Conservation (phyloP, 2,329 filamentous ascomycete genomes). For the Huntiella savannae region DNA sequence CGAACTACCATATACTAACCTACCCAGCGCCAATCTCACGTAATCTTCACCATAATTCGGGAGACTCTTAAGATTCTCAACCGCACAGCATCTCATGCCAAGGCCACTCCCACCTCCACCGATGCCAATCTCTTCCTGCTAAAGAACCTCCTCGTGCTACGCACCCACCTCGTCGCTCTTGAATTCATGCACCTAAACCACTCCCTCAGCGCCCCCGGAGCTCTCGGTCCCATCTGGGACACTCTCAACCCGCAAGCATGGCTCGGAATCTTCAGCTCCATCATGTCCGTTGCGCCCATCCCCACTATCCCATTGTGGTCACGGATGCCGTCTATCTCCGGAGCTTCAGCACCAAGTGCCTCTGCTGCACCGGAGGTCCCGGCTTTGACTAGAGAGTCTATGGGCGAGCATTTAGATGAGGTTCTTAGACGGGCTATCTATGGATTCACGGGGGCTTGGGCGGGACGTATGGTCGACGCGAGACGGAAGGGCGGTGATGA, state of each 20-base stretch:
- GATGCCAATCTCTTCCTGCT: constrained; percentile 86
- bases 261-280: constrained; percentile 38
- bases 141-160: constrained; percentile 83
- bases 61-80: constrained; percentile 74
- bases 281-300: constrained; percentile 28
- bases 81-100: constrained; percentile 53
- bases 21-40: constrained; percentile 30
- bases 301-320: constrained; percentile 26
- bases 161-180: constrained; percentile 88
- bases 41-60: constrained; percentile 57
- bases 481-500: constrained; percentile 32
- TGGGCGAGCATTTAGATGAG: constrained; percentile 45
- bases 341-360: constrained; percentile 19
- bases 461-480: constrained; percentile 30
- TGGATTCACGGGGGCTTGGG: constrained; percentile 42
- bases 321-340: constrained; percentile 13
- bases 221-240: constrained; percentile 45
- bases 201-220: constrained; percentile 17
- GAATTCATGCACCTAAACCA: constrained; percentile 58
- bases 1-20: constrained; percentile 3
- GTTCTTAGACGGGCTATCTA: constrained; percentile 42
- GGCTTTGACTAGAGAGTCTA: constrained; percentile 31
- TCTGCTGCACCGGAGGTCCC: constrained; percentile 1
- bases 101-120: constrained; percentile 35
- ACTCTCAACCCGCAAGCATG: constrained; percentile 38